These are phyloP conservation scores for Porodaedalea pini DNA, from an alignment of 1,284 basidiomycete genomes.

Conservation along the genomic window DNA sequence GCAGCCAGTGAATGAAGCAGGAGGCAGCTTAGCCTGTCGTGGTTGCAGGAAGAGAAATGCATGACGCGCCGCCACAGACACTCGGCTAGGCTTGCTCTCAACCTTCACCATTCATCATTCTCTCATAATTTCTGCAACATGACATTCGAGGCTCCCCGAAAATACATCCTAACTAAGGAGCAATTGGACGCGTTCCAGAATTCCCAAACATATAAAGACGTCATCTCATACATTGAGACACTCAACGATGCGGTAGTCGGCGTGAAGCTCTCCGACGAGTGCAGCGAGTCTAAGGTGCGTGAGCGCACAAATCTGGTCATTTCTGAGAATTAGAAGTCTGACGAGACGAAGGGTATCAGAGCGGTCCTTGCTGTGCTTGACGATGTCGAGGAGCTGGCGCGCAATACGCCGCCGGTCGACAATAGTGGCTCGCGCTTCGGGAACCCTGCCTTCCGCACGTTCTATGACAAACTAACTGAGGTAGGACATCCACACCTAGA, in stretches of 20 bases:
- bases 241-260: conserved; percentile 80
- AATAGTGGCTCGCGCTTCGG: conserved; percentile 93
- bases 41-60: no score
- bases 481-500: conserved; percentile 38
- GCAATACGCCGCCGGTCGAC: conserved; percentile 79
- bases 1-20: no score
- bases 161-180: conserved; percentile 75
- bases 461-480: conserved; percentile 80
- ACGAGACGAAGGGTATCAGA: conserved; percentile 50
- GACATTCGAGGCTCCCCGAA: conserved; percentile 57
- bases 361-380: conserved; percentile 65
- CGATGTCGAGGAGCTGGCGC: conserved; percentile 63
- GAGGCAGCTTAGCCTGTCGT: no score
- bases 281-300: conserved; percentile 55
- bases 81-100: no score
- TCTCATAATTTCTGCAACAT: no score
- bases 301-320: no score
- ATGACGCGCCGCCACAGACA: no score
- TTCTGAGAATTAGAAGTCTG: neutral
- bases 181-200: conserved; percentile 84
- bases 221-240: conserved; percentile 71
- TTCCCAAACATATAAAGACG: conserved; percentile 67
- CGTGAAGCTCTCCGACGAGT: conserved; percentile 70
- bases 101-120: no score
- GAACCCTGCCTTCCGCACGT: conserved; percentile 92